Evolutionary conservation across 331 rosid genomes (phyloP), one percentile per base, ranked within the genome.

Genomic region (Erythrophleum ivorense): DNA sequence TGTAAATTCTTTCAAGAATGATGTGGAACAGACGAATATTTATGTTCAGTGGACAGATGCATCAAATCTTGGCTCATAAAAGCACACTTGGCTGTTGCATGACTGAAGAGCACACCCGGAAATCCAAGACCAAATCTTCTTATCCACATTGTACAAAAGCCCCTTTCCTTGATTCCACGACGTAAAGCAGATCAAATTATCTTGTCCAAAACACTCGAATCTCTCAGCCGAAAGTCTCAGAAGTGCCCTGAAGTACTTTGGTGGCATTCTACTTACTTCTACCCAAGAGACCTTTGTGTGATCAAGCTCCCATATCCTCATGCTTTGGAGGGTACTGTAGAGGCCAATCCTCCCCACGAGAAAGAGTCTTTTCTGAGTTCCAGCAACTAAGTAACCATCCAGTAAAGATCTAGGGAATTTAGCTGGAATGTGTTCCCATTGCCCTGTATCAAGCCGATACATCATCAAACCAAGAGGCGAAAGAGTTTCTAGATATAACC

Each of bases 141-240:
- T 92, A 83, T 92, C 97, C 68, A 92, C 97, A 41, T 94, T 97
- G 73, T 76, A 94, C 10, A 94, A 90, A 68, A 94, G 93, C 36
- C 98, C 94, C 84, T 91, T 94, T 78, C 97, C 97, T 90, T 92
- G 97, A 87, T 94, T 94, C 96, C 97, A 94, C 73, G 98, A 94
- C 2, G 98, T 94, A 82, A 94, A 94, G 89, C 97, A 92, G 68
- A 94, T 94, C 74, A 94, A 86, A 79, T 94, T 92, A 76, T 94
- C 97, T 78, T 91, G 98, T 62, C 98, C 98, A 69, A 89, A 92
- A 84, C 98, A 94, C 88, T 94, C 97, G 55, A 94, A 94, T 85
- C 97, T 88, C 88, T 94, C 98, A 2, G 98, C 98, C 19, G 98
- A 94, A 71, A 94, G 88, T 80, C 98, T 91, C 83, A 94, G 86